Evolutionary conservation across 2,329 filamentous ascomycete species (phyloP), one percentile per base, ranked within the genome.

Genomic region (Mollisia scopiformis): DNA sequence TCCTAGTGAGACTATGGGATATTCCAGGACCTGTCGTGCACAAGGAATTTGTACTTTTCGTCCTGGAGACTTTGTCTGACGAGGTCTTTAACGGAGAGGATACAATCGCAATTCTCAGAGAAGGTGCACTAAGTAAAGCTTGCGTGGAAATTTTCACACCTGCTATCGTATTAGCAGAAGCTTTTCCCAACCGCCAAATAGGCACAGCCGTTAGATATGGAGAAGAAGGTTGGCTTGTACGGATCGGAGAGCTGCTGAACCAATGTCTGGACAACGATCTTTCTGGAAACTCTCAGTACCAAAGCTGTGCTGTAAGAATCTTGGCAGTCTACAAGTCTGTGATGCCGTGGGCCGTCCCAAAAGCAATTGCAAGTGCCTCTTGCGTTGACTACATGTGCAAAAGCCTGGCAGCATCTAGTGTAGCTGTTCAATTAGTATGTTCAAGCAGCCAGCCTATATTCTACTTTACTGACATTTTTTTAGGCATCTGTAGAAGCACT

Each of bases 111-210:
- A 90, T 90, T 16, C 79, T 97, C 70, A 87, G 94, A 65, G 91
- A 94, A 73, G 90, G 88, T 55, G 86, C 91, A 58, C 84, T 99
- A 63, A 96, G 93, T 73, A 91, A 92, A 73, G 91, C 92, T 11
- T 90, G 95, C 71, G 91, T 98, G 63, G 95, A 98, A 74, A 93
- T 98, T 63, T 96, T 97, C 74, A 96, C 93, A 0, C 92, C 95
- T 1, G 82, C 86, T 25, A 78, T 81, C 1, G 88, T 97, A 21
- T 85, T 97, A 58, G 78, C 85, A 63, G 89, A 96, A 65, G 83
- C 89, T 25, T 92, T 93, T 70, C 89, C 91, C 11, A 88, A 89
- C 68, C 83, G 92, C 67, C 88, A 92, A 65, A 74, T 65, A 58
- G 70, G 69, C n/a, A 81, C 84, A 39, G 85, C 83, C 50, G 86